A percentile compares a stretch with the other conserved stretches of the same genome.
Conservation (phyloP, 169 alveolate genomes). For the Neospora caninum region DNA sequence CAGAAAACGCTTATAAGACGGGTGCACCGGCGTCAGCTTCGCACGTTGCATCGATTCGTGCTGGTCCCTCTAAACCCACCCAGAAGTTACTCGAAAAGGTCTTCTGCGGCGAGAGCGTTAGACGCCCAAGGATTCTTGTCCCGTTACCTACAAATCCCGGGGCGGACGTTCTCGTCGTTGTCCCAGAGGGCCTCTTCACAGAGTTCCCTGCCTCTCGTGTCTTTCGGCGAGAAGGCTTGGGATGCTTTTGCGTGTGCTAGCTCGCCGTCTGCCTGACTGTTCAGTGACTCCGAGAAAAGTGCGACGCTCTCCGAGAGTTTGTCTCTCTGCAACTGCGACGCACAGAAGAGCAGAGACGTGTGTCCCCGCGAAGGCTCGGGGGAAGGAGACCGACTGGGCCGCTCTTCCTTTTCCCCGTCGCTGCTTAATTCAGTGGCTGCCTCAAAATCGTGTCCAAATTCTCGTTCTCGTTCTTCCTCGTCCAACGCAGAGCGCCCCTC, state of each 20-base stretch:
- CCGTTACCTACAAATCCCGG: too few species aligned
- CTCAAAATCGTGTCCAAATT: neutral
- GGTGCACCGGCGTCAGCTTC: too few species aligned
- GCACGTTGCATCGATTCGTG: too few species aligned
- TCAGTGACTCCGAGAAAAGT: neutral
- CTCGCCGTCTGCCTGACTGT: neutral
- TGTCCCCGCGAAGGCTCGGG: neutral
- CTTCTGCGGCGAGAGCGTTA: too few species aligned
- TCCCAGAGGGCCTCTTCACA: too few species aligned
- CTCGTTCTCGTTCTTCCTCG: neutral
- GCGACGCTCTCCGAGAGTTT: neutral
- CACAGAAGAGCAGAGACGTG: neutral
- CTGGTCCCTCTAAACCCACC: too few species aligned
- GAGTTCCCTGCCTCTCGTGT: too few species aligned
- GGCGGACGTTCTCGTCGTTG: too few species aligned
- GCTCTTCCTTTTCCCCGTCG: neutral
- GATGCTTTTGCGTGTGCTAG: neutral
- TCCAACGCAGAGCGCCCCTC: neutral
- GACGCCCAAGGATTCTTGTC: too few species aligned
- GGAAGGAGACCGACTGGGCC: neutral
- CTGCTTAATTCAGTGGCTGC: neutral
- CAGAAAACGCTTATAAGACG: too few species aligned
- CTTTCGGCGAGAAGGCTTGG: too few species aligned
- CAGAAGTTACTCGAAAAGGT: too few species aligned
- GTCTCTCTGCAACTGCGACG: neutral